Percentiles rank a stretch among this genome's conserved stretches.
Conservation (phyloP, 495 filamentous ascomycete genomes). For the Cenococcum geophilum region DNA sequence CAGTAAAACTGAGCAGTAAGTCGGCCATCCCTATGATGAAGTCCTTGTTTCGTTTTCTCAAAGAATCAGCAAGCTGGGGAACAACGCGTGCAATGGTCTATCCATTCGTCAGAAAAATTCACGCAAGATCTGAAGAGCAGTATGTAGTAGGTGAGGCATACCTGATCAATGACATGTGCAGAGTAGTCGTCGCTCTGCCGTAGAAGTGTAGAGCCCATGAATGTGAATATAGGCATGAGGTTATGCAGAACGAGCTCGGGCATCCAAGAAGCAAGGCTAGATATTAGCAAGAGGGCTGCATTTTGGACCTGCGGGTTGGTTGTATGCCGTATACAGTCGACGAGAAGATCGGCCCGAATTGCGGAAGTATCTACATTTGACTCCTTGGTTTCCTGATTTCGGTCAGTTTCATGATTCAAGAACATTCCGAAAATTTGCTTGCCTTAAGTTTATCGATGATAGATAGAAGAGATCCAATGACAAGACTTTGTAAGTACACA, state of each 20-base stretch:
- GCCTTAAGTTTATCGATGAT: slow-evolving; percentile 70
- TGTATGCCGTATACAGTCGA: slow-evolving; percentile 85
- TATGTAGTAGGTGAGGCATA: neutral
- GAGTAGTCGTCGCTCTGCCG: slow-evolving; percentile 93
- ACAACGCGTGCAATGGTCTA: slow-evolving; percentile 83
- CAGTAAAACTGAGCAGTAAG: slow-evolving; percentile 82
- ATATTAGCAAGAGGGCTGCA: slow-evolving; percentile 79
- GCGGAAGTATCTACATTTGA: slow-evolving; percentile 52
- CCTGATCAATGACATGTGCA: slow-evolving; percentile 77
- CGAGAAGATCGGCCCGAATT: slow-evolving; percentile 78
- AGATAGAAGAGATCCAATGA: slow-evolving; percentile 66
- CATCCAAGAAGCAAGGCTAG: slow-evolving; percentile 70
- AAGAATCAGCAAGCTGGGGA: slow-evolving; percentile 78
- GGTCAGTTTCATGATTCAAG: neutral
- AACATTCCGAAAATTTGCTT: slow-evolving; percentile 4
- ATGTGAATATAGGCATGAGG: slow-evolving; percentile 98
- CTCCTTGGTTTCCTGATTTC: slow-evolving; percentile 11
- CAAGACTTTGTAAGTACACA: slow-evolving; percentile 76
- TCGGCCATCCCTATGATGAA: slow-evolving; percentile 75
- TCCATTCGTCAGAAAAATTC: slow-evolving; percentile 23
- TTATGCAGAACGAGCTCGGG: slow-evolving; percentile 89
- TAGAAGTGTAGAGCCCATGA: slow-evolving; percentile 85
- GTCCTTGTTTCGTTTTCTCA: slow-evolving; percentile 70
- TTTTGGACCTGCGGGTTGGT: slow-evolving; percentile 88
- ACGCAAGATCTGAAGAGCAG: neutral